phyloP scores from a whole-genome alignment of 2,329 filamentous ascomycete genomes.

The Sclerotinia minor region DNA sequence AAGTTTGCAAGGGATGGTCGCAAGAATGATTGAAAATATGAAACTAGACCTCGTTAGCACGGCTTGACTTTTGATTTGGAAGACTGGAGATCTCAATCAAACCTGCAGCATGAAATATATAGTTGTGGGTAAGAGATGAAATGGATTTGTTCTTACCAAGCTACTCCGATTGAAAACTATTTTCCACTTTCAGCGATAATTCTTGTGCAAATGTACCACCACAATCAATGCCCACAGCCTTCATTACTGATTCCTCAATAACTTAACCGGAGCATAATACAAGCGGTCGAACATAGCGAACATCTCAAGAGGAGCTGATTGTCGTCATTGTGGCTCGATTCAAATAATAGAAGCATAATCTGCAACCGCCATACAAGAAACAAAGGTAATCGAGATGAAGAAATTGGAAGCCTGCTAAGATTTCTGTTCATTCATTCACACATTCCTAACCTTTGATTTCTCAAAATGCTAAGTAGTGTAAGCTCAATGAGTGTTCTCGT shows the following conservation, averaged over 20 bases:
- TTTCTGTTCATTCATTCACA: constrained; percentile 43
- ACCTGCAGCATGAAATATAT: background rate
- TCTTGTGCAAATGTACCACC: constrained; percentile 3
- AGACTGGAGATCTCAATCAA: background rate
- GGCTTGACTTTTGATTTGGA: background rate
- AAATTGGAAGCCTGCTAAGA: constrained; percentile 39
- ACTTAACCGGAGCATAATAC: constrained; percentile 30
- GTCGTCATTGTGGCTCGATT: constrained; percentile 37
- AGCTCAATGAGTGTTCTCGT: constrained; percentile 42
- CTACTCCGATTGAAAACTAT: constrained; percentile 45
- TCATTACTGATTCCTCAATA: constrained; percentile 26
- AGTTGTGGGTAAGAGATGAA: background rate
- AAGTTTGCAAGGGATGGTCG: constrained; percentile 23
- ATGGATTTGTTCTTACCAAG: constrained; percentile 33
- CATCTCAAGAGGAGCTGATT: constrained; percentile 40
- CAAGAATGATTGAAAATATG: constrained; percentile 19
- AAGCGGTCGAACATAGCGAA: constrained; percentile 28
- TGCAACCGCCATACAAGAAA: constrained; percentile 19
- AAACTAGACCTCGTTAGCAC: constrained; percentile 29
- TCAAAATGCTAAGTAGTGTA: constrained; percentile 37
- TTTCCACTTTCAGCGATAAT: constrained; percentile 37
- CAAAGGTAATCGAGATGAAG: constrained; percentile 14
- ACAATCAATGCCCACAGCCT: constrained; percentile 21
- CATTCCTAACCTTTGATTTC: constrained; percentile 37
- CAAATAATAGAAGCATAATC: constrained; percentile 12